Evolutionary conservation across 2,329 filamentous ascomycete genomes (phyloP).

Genomic region (Aspergillus sclerotialis): DNA sequence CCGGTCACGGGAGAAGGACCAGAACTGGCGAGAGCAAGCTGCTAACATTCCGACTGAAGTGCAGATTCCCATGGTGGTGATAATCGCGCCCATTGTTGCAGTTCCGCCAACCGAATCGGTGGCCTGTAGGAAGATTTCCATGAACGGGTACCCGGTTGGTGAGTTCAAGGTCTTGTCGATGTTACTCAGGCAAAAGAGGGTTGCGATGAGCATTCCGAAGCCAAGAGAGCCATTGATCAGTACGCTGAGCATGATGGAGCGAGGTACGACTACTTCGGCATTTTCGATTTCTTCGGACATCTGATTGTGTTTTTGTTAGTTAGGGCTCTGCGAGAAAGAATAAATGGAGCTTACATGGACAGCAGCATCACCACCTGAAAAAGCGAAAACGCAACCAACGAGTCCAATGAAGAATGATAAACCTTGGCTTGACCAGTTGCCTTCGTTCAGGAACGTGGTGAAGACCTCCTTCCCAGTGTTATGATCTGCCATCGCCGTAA

Average conservation of each 20-base stretch:
- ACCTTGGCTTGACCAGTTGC: constrained; percentile 35
- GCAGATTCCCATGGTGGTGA: constrained; percentile 25
- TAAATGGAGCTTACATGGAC: constrained; percentile 19
- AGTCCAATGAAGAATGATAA: constrained; percentile 20
- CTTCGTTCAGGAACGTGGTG: constrained; percentile 41
- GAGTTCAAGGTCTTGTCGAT: constrained; percentile 23
- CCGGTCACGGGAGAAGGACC: constrained; percentile 32
- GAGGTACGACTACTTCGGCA: constrained; percentile 28
- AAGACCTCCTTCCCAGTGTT: constrained; percentile 39
- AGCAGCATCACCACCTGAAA: constrained; percentile 17
- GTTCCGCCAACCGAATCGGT: constrained; percentile 32
- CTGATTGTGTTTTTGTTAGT: constrained; percentile 4
- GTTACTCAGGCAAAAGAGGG: constrained; percentile 30
- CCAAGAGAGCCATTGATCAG: constrained; percentile 30
- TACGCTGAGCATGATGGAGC: constrained; percentile 28
- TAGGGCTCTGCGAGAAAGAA: not conserved
- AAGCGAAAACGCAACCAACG: constrained; percentile 14
- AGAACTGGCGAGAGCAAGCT: constrained; percentile 26
- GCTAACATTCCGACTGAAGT: constrained; percentile 26
- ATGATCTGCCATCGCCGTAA: constrained; percentile 37
- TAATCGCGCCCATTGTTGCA: constrained; percentile 21
- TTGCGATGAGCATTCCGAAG: constrained; percentile 28
- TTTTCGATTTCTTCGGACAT: constrained; percentile 37
- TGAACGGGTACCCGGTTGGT: constrained; percentile 30
- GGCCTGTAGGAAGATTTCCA: constrained; percentile 39